Base-by-base conservation (phyloP, 2,329 filamentous ascomycete species). In the Apiospora kogelbergensis region DNA sequence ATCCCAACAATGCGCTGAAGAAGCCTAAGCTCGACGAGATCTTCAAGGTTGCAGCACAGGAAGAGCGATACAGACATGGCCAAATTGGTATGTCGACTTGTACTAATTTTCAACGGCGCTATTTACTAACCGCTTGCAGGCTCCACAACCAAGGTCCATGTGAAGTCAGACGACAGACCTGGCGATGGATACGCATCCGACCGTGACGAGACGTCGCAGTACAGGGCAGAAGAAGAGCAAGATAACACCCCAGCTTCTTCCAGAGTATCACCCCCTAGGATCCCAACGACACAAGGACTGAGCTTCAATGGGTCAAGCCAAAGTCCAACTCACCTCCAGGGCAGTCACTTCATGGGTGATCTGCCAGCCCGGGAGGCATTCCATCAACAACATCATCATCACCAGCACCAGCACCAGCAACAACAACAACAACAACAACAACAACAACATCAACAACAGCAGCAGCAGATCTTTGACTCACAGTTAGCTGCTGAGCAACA, bases 1-100 rank as follows among this genome's bases (percentile, higher is more conserved):
- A 82, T 33, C 81, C 83, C 0, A 82, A 81, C 53, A 90, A 91
- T 69, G 77, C 78, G 1, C 81, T 81, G 71, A 91, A 90, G 80
- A 84, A 82, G 68, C 81, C 83, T 0, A 88, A 84, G 64, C 74
- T 91, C 10, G 85, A 83, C 67, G 88, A 91, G 73, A 86, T 91
- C 10, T 91, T 91, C 80, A 86, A 85, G 70, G 84, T 91, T 40
- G 89, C 89, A 0, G 83, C 79, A 68, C 78, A 81, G 40, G 86
- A 91, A 71, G 88, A 90, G 74, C 81, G 85, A 5, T 90, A 79
- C 73, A 85, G 81, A 71, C 84, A 85, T 57, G 84, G 83, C 33
- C 86, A 89, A 73, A 86, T 90, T 66, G 88, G 89, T 90, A 77
- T 72, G 83, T 73, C 20, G 24, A n/a, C 9, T 5, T 33, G 46